These are phyloP conservation scores for Phytophthora sojae DNA, from an alignment of 352 stramenopile species.

Conservation along the genomic window DNA sequence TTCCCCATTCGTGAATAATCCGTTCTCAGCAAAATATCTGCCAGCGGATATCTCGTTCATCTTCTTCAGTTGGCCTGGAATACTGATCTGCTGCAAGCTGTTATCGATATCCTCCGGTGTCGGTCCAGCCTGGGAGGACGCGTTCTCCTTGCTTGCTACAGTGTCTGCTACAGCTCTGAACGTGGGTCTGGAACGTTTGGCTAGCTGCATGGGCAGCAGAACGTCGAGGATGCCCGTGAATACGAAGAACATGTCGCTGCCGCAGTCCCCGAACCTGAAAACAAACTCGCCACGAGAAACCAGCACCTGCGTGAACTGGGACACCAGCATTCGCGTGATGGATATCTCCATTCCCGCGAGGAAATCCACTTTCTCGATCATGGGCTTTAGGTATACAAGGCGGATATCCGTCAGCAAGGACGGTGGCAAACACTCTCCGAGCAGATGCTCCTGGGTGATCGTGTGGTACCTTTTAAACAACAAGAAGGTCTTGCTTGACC, in stretches of 20 bases:
- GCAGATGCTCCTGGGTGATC: conserved; percentile 67
- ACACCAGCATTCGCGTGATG: conserved; percentile 68
- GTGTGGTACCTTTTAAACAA: conserved; percentile 72
- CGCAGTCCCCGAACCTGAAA: conserved; percentile 44
- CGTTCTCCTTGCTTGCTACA: neutral
- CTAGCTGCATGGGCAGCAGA: conserved; percentile 29
- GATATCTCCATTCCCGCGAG: conserved; percentile 53
- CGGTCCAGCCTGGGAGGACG: neutral
- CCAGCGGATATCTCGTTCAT: conserved; percentile 2
- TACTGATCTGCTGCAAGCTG: neutral
- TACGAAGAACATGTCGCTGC: conserved; percentile 65
- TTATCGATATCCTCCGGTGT: neutral
- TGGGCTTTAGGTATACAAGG: conserved; percentile 63
- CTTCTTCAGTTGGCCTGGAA: neutral
- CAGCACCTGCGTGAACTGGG: conserved; percentile 64
- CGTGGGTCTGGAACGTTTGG: neutral
- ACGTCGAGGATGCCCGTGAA: conserved; percentile 51
- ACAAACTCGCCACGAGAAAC: conserved; percentile 51
- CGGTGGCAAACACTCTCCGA: conserved; percentile 58
- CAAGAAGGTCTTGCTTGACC: conserved; percentile 66
- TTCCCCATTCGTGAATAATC: neutral
- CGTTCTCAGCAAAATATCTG: neutral
- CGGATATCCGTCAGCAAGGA: conserved; percentile 69
- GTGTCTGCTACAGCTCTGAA: neutral
- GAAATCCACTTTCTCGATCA: conserved; percentile 70